Evolutionary conservation across 768 basidiomycete genomes (phyloP), one percentile per base, ranked within the genome.

Genomic region (Tricholoma flavovirens): DNA sequence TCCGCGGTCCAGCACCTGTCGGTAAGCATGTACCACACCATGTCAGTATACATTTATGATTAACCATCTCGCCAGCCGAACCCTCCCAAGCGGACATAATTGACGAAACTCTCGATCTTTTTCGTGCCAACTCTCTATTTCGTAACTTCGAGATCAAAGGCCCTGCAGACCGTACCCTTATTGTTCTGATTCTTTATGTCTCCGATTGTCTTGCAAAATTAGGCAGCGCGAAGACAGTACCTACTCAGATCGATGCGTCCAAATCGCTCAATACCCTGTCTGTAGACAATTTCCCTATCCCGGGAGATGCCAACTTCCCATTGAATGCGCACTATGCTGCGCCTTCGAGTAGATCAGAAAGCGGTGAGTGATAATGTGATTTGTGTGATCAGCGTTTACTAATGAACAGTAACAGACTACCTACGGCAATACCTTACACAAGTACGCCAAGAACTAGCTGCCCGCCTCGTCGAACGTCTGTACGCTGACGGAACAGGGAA

Each of bases 141-240:
- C 88, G 97, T 67, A 98, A 98, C 76, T 99, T 98, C 65, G 97
- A 99, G 78, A 98, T 99, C 83, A 96, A 98, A 70, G 95, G 94
- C 15, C 91, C 93, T 54, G 93, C 94, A 51, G 95, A 97, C 78
- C 87, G 95, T 56, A 86, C 93, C 38, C 82, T 99, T 67, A 98
- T 99, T 77, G 84, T 98, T 70, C 84, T 98, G 66, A 97, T 98
- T 71, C 88, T 99, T 69, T 99, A 89, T 75, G 85, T 98, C 66
- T 98, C 95, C 45, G 97, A 99, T 75, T 98, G 96, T 70, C 84
- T 99, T 51, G 83, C 90, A 24, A 95, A 93, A 75, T 78, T 99
- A 63, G 90, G 93, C 26, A 75, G 79, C 30, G 76, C 83, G 29
- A 84, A 87, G 54, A 80, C 84, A 3, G 75, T 81, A 1, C 85